Base-by-base conservation (phyloP, 495 filamentous ascomycete genomes). In the Paragyromitra xinjiangensis region DNA sequence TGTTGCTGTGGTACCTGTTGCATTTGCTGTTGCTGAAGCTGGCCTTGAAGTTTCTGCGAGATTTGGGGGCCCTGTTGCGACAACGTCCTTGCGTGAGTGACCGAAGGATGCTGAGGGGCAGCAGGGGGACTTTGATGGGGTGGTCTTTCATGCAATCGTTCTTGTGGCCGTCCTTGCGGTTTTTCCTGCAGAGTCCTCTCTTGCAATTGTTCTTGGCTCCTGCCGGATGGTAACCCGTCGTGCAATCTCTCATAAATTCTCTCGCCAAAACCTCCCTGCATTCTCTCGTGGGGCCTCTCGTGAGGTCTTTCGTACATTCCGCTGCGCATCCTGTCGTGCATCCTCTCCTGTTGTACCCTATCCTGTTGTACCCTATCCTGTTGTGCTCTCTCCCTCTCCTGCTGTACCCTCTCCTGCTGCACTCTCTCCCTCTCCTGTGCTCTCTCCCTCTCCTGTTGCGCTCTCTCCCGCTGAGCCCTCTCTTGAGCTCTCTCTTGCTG, bases 51-150 rank as follows among this genome's bases (percentile, higher is more conserved):
- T 22, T 71, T 76, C 61, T 80, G 74, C 11, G 59, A 62, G 8
- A 73, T 64, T n/a, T 74, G 69, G 42, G 74, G 61, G n/a, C 45
- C 44, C 14, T 48, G 74, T 50, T 72, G 73, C 2, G 73, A 77
- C 6, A 65, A 42, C 9, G 68, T 50, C 45, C 68, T 58, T 61
- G 68, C 5, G 42, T 79, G 72, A 16, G 61, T n/a, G 37, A 59
- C 37, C n/a, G 61, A 53, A 19, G 59, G 62, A 37, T 72, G 50
- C 8, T 72, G 66, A 62, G 51, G 44, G 19, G 74, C 66, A 12
- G 22, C 22, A 26, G 62, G 66, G 40, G 50, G 62, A n/a, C 53
- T 65, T 64, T 78, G 73, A n/a, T 59, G 75, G 16, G 59, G 58
- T 26, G 19, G 53, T 34, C 63, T 42, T 29, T 48, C 64, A n/a